Percentiles rank a stretch among this genome's conserved stretches.
phyloP scores from a whole-genome alignment of 73 alveolate species.

The Paramecium caudatum region DNA sequence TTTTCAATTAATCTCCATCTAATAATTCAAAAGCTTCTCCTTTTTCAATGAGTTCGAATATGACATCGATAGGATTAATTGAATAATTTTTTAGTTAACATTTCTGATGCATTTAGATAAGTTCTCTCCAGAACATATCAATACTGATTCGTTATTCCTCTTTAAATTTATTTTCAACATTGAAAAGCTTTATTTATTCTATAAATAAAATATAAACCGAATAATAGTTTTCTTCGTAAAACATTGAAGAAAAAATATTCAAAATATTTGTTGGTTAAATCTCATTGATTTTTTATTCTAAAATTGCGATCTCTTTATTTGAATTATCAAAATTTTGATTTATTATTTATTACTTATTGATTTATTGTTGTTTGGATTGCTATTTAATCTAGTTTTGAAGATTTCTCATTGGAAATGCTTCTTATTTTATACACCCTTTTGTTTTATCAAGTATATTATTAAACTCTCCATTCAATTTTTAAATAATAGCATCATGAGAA shows the following conservation, averaged over 20 bases:
- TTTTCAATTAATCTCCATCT: constrained; percentile 66
- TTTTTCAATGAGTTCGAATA: background rate
- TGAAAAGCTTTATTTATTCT: background rate
- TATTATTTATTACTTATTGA: no score
- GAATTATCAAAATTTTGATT: no score
- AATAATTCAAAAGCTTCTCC: constrained; percentile 78
- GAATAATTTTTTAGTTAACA: background rate
- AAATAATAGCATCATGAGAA: background rate
- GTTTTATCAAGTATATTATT: background rate
- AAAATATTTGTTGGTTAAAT: no score
- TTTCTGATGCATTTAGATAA: background rate
- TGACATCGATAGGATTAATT: constrained; percentile 8
- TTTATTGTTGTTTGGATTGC: no score
- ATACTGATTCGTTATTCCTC: constrained; percentile 9
- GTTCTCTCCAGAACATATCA: constrained; percentile 72
- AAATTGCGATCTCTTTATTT: no score
- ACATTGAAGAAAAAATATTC: no score
- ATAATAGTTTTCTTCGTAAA: no score
- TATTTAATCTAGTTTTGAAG: no score
- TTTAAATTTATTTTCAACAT: background rate
- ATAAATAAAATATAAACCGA: no score
- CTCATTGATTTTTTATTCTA: no score
- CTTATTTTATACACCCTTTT: background rate
- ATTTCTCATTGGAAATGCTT: background rate
- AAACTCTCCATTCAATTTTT: background rate